Evolutionary conservation across 148 eudicot species (phyloP).

Genomic region (Linanthus parryae): DNA sequence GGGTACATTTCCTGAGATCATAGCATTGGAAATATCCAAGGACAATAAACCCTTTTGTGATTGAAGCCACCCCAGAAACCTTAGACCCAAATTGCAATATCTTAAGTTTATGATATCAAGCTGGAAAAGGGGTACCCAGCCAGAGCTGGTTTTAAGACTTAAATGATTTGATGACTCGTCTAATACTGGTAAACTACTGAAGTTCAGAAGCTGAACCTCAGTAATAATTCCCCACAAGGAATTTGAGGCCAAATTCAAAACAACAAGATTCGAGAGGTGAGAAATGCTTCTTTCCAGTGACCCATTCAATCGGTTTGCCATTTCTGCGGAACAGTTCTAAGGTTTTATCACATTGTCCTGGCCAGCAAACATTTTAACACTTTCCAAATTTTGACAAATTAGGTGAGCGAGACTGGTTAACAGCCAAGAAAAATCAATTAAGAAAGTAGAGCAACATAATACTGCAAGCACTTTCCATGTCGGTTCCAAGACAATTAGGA

Average conservation of each 20-base stretch:
- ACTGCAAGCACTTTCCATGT: too few species aligned
- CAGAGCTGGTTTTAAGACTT: too few species aligned
- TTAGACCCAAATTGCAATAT: background rate
- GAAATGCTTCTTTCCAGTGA: background rate
- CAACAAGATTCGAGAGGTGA: too few species aligned
- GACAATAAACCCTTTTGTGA: background rate
- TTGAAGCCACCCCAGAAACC: background rate
- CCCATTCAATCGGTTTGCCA: background rate
- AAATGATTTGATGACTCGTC: too few species aligned
- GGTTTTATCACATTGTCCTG: too few species aligned
- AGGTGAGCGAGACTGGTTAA: too few species aligned
- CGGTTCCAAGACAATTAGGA: background rate
- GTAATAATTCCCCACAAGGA: background rate
- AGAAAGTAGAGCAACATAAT: too few species aligned
- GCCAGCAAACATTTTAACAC: too few species aligned
- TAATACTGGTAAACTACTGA: slow-evolving; percentile 1
- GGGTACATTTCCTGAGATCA: background rate
- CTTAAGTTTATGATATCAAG: background rate
- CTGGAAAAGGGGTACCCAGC: background rate
- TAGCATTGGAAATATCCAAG: background rate
- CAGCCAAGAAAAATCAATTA: too few species aligned
- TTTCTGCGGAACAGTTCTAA: background rate
- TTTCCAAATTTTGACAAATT: too few species aligned
- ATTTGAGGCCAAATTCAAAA: too few species aligned
- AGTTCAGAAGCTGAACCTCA: background rate